Conservation (phyloP, 2,329 filamentous ascomycete species). For the Cordyceps tenuipes region DNA sequence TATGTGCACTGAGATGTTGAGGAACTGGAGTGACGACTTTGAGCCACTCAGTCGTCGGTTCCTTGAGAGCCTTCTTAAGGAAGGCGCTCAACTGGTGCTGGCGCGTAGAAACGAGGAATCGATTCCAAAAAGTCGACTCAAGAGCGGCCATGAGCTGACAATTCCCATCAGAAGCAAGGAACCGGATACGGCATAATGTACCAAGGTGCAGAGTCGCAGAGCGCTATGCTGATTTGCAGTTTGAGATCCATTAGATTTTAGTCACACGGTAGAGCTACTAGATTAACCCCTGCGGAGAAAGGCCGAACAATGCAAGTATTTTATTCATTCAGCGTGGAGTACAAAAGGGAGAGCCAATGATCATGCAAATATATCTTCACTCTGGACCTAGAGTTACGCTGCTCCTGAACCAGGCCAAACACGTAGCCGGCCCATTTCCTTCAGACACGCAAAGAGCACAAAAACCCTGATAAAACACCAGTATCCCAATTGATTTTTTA, state of each 20-base stretch:
- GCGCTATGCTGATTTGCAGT: neutral
- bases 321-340: conserved; percentile 22
- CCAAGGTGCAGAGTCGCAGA: too few relatives aligned
- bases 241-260: neutral
- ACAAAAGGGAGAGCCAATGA: conserved; percentile 29
- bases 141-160: conserved; percentile 41
- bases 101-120: conserved; percentile 15
- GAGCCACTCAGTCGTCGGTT: conserved; percentile 28
- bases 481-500: conserved; percentile 10
- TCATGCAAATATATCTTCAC: conserved; percentile 35
- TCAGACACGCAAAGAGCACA: conserved; percentile 16
- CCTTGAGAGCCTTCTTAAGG: conserved; percentile 41
- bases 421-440: conserved; percentile 28
- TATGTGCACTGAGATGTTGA: conserved; percentile 46
- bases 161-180: conserved; percentile 18
- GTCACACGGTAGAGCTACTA: too few relatives aligned
- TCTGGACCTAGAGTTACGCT: conserved; percentile 33
- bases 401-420: conserved; percentile 28
- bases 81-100: conserved; percentile 40
- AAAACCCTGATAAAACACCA: conserved; percentile 15
- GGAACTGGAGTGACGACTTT: conserved; percentile 32
- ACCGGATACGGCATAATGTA: neutral
- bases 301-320: conserved; percentile 2
- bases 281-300: neutral
- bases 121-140: conserved; percentile 38